Conservation (phyloP, 2,329 filamentous ascomycete genomes). For the Gnomoniopsis smithogilvyi region DNA sequence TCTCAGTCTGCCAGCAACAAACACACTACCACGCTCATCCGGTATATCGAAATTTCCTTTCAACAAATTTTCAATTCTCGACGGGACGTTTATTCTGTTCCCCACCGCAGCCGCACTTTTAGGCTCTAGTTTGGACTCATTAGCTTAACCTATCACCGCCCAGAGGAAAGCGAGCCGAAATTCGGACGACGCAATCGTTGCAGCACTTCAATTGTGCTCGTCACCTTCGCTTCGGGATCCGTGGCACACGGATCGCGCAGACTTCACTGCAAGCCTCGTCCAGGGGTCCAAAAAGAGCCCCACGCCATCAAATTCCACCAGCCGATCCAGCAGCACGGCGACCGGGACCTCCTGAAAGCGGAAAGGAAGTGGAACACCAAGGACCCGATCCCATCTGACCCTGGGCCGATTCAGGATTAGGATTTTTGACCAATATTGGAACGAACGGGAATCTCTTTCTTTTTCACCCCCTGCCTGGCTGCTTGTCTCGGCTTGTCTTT, state of each 20-base stretch:
- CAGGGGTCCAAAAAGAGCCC: not conserved
- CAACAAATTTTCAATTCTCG: not conserved
- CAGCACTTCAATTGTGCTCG: not conserved
- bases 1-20: not conserved
- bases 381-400: not conserved
- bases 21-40: no score
- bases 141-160: not conserved
- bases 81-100: not conserved
- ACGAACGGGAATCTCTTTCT: not conserved
- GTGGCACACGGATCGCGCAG: not conserved
- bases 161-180: not conserved
- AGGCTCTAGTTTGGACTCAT: not conserved
- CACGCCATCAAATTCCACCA: constrained; percentile 3
- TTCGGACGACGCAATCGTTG: not conserved
- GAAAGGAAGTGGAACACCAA: constrained; percentile 7
- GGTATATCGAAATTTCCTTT: not conserved
- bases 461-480: no score
- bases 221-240: constrained; percentile 12
- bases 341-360: constrained; percentile 7
- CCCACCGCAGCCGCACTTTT: not conserved
- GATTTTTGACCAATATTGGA: not conserved
- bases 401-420: not conserved
- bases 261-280: not conserved
- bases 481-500: not conserved
- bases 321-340: not conserved